Base-by-base conservation (phyloP, 129 eudicot genomes). In the Oenanthe sinensis region DNA sequence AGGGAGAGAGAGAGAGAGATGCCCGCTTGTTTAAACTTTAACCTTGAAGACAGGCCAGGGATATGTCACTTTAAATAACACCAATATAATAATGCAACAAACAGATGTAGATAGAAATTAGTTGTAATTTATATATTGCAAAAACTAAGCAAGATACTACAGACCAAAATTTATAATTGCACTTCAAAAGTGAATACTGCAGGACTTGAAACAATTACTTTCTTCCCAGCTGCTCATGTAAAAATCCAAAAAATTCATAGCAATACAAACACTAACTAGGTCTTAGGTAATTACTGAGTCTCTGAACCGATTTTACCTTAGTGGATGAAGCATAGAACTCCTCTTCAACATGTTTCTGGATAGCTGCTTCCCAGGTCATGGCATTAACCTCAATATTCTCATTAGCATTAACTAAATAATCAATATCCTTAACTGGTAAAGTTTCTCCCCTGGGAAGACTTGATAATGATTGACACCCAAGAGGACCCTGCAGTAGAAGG, bases 311-410 rank as follows among this genome's bases (percentile, higher is more conserved):
- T 81, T 68, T 62, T 79, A 91, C 98, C 98, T 94, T 88, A 67
- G 83, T 80, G 43, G 97, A 87, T 85, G 96, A 88, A 79, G 89
- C 89, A 82, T 81, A 86, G 63, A 91, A 72, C 72, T 90, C 91
- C 79, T 90, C 91, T 83, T 88, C 96, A 63, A 88, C 90, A 81
- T 88, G 98, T 79, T 89, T 91, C 40, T 94, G 97, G 65, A 94
- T 85, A 67, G 93, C 92, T 81, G 92, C 92, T 91, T 94, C 98
- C 98, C 98, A 94, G 46, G 97, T 87, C 62, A 86, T 76, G 78
- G 97, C 85, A 83, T 87, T 90, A 71, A 89, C 88, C 79, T 90
- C 92, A 81, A 85, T 82, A 69, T 85, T 85, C 80, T 86, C 88
- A 79, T 82, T 81, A 80, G 88, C 86, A 74, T 78, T 87, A 77